Conservation (phyloP, 148 eudicot genomes). For the Arctostaphylos glauca region DNA sequence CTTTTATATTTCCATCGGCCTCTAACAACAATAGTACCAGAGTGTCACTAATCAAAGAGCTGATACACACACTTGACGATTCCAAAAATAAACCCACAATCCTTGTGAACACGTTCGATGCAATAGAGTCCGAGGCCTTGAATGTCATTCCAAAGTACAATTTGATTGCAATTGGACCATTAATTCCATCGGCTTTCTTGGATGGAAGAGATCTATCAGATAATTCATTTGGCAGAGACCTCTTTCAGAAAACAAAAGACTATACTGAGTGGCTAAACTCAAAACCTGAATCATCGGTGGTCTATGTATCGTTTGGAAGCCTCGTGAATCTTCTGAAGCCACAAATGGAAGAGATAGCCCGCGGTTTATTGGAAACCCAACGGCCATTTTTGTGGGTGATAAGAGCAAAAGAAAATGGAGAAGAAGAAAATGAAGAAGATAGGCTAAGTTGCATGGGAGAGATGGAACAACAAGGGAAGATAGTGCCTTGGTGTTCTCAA, state of each 20-base stretch:
- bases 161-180: slow-evolving; percentile 35
- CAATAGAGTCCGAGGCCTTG: slow-evolving; percentile 24
- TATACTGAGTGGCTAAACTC: slow-evolving; percentile 38
- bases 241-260: slow-evolving; percentile 21
- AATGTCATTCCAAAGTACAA: slow-evolving; percentile 12
- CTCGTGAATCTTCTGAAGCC: not conserved
- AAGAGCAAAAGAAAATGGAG: slow-evolving; percentile 18
- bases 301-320: slow-evolving; percentile 3
- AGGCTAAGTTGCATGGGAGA: slow-evolving; percentile 37
- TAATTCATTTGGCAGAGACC: slow-evolving; percentile 29
- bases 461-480: slow-evolving; percentile 31
- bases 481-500: slow-evolving; percentile 36
- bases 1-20: slow-evolving; percentile 31
- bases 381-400: slow-evolving; percentile 46
- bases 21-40: not conserved
- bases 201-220: not conserved
- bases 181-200: slow-evolving; percentile 28
- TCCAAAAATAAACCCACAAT: slow-evolving; percentile 26
- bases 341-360: slow-evolving; percentile 5
- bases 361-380: not conserved
- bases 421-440: slow-evolving; percentile 9
- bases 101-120: slow-evolving; percentile 38
- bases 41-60: slow-evolving; percentile 5
- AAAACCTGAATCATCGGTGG: slow-evolving; percentile 14
- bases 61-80: slow-evolving; percentile 29